Conservation (phyloP, 495 filamentous ascomycete species). For the Talaromyces stipitatus region DNA sequence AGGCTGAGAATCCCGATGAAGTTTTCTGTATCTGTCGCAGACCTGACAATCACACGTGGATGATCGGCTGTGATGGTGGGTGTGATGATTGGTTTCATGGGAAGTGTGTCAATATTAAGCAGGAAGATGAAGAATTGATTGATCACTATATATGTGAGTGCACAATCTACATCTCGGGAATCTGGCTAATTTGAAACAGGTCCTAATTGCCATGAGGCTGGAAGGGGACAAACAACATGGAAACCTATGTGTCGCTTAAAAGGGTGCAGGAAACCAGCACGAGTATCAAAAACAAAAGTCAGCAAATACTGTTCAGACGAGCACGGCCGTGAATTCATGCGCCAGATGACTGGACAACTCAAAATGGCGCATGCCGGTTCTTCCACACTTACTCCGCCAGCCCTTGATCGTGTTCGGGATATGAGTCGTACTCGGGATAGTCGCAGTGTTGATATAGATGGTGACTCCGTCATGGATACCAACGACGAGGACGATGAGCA, state of each 20-base stretch:
- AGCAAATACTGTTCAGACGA: conserved; percentile 68
- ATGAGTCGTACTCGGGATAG: conserved; percentile 6
- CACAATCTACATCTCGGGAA: neutral
- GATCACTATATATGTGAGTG: conserved; percentile 61
- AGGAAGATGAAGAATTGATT: conserved; percentile 55
- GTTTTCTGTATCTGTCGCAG: conserved; percentile 64
- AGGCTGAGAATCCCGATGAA: conserved; percentile 27
- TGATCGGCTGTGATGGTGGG: conserved; percentile 66
- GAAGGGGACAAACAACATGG: conserved; percentile 53
- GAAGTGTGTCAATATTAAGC: conserved; percentile 56
- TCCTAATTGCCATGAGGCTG: conserved; percentile 49
- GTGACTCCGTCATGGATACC: conserved; percentile 15
- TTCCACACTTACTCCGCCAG: conserved; percentile 5
- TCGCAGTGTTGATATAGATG: conserved; percentile 11
- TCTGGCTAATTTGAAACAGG: conserved; percentile 23
- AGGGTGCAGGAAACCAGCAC: conserved; percentile 55
- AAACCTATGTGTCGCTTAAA: conserved; percentile 59
- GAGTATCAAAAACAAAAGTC: conserved; percentile 32
- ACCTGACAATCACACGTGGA: conserved; percentile 67
- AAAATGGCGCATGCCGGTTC: neutral
- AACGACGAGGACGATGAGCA: conserved; percentile 21
- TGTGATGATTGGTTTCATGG: conserved; percentile 75
- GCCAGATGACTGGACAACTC: conserved; percentile 25
- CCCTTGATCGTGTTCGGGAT: neutral
- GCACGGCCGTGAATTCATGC: conserved; percentile 54